phyloP scores from a whole-genome alignment of 177 flowering plant genomes.

The Telopea speciosissima region DNA sequence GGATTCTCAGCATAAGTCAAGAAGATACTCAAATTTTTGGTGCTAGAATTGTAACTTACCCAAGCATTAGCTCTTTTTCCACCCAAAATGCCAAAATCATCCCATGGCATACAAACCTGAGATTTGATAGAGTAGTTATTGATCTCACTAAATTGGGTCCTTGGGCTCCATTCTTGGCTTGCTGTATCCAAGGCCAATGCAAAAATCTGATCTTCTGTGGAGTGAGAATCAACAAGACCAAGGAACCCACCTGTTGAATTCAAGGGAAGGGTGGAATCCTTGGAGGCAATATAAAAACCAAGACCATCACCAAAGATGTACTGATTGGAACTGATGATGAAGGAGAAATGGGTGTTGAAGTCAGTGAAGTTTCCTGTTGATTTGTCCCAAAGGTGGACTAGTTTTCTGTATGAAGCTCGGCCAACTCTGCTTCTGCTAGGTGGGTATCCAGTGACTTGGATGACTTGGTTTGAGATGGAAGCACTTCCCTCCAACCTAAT shows the following conservation, averaged over 20 bases:
- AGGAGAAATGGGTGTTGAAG: slow-evolving; percentile 36
- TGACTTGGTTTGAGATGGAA: slow-evolving; percentile 1
- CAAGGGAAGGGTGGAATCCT: slow-evolving; percentile 3
- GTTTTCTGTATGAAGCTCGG: slow-evolving; percentile 23
- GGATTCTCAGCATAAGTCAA: not conserved
- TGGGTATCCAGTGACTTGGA: slow-evolving; percentile 25
- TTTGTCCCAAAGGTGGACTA: slow-evolving; percentile 39
- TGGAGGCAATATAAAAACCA: slow-evolving; percentile 21
- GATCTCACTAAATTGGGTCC: no score
- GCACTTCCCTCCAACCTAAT: slow-evolving; percentile 21
- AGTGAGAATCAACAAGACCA: slow-evolving; percentile 13
- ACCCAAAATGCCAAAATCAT: not conserved
- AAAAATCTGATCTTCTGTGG: slow-evolving; percentile 13
- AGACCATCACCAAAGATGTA: slow-evolving; percentile 24
- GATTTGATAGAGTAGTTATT: not conserved
- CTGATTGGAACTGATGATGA: slow-evolving; percentile 10
- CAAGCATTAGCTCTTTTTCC: not conserved
- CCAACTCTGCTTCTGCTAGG: slow-evolving; percentile 22
- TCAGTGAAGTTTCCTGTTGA: slow-evolving; percentile 26
- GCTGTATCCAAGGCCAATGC: slow-evolving; percentile 28
- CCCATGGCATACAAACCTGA: not conserved
- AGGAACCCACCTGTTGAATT: slow-evolving; percentile 15
- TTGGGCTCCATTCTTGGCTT: slow-evolving; percentile 12
- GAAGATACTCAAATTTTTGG: not conserved
- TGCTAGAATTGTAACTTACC: not conserved